phyloP scores from a whole-genome alignment of 805 yeast genomes.

The Metschnikowia santaceciliae region DNA sequence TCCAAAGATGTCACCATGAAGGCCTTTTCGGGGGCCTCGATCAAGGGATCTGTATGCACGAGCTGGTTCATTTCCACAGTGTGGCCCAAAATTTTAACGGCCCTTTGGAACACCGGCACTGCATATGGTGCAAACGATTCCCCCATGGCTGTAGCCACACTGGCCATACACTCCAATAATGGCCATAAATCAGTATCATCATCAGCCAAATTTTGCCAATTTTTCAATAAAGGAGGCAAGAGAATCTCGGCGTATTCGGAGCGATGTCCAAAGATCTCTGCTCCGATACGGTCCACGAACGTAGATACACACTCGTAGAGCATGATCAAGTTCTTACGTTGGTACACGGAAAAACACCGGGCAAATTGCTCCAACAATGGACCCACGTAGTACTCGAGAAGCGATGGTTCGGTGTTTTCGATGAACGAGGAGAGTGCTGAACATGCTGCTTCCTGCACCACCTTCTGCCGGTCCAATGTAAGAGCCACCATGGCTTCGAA shows the following conservation, averaged over 20 bases:
- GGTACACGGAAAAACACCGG: slow-evolving; percentile 71
- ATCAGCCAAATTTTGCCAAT: slow-evolving; percentile 76
- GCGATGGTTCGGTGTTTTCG: slow-evolving; percentile 63
- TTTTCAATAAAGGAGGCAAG: slow-evolving; percentile 74
- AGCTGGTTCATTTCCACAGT: slow-evolving; percentile 66
- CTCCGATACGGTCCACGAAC: slow-evolving; percentile 72
- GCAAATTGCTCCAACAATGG: slow-evolving; percentile 68
- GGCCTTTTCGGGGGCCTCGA: slow-evolving; percentile 82
- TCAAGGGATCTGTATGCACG: slow-evolving; percentile 59
- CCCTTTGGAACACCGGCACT: slow-evolving; percentile 75
- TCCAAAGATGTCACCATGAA: slow-evolving; percentile 87
- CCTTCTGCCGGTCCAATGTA: slow-evolving; percentile 77
- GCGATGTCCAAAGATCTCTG: slow-evolving; percentile 49
- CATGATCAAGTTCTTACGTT: slow-evolving; percentile 74
- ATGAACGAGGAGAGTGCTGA: slow-evolving; percentile 80
- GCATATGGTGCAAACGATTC: slow-evolving; percentile 87
- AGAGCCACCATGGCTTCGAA: slow-evolving; percentile 71
- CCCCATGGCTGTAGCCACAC: slow-evolving; percentile 84
- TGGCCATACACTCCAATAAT: slow-evolving; percentile 84
- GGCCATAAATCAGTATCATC: slow-evolving; percentile 89
- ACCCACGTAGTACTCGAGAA: slow-evolving; percentile 59
- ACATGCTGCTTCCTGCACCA: slow-evolving; percentile 95
- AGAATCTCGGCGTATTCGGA: slow-evolving; percentile 56
- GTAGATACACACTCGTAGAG: slow-evolving; percentile 90
- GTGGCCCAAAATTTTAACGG: slow-evolving; percentile 61